Percentiles rank a stretch among this genome's conserved stretches.
These are phyloP conservation scores for Mucor indicus DNA, from an alignment of 371 early-diverging fungal genomes.

Conservation along the genomic window DNA sequence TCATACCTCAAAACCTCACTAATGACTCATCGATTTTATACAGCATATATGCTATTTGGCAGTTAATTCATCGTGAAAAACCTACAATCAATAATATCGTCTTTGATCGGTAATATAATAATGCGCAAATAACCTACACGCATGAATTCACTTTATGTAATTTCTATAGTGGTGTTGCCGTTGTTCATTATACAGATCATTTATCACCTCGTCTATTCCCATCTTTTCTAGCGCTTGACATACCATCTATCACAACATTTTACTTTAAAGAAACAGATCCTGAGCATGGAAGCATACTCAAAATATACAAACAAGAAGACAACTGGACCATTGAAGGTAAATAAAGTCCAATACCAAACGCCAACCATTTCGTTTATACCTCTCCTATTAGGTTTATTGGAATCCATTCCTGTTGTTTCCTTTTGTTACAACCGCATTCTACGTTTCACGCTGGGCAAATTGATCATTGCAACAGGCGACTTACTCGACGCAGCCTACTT, in stretches of 20 bases:
- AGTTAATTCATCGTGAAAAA: conserved; percentile 54
- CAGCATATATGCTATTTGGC: conserved; percentile 64
- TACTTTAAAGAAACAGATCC: conserved; percentile 49
- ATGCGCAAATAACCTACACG: neutral
- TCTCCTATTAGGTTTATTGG: conserved; percentile 41
- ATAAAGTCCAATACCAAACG: neutral
- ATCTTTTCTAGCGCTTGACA: conserved; percentile 34
- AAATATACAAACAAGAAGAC: conserved; percentile 59
- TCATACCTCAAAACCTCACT: neutral
- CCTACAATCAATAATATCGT: conserved; percentile 55
- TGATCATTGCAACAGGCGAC: conserved; percentile 58
- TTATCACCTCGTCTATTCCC: conserved; percentile 54
- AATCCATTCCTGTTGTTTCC: conserved; percentile 59
- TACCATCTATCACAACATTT: conserved; percentile 57
- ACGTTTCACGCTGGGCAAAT: conserved; percentile 51
- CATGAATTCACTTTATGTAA: neutral
- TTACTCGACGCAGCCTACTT: conserved; percentile 53
- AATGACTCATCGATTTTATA: neutral
- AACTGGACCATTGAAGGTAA: conserved; percentile 63
- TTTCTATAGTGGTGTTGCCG: conserved; percentile 46
- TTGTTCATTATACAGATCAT: conserved; percentile 52
- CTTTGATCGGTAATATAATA: conserved; percentile 50
- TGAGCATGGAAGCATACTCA: conserved; percentile 46
- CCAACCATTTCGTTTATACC: neutral
- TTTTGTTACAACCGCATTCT: conserved; percentile 69